Base-by-base conservation (phyloP, 2,329 filamentous ascomycete genomes). In the Aureobasidium leucospermi region DNA sequence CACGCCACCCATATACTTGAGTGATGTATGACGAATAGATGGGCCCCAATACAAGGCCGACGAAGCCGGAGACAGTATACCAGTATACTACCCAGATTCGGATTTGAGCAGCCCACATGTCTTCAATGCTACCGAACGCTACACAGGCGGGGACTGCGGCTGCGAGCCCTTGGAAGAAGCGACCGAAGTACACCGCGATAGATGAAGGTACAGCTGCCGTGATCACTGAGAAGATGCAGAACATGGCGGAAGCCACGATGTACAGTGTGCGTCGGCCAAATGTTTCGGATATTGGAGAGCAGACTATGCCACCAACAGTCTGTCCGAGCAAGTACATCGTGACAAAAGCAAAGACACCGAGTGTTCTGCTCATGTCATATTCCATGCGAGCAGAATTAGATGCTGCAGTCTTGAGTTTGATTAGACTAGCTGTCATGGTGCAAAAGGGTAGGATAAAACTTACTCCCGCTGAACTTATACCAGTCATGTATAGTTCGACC, bases 81-180 rank as follows among this genome's bases (percentile, higher is more conserved):
- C 70, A 65, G 59, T 74, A 76, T n/a, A 79, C 69, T n/a, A 75
- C 66, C 76, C 74, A 78, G n/a, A 79, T 69, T 23, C 77, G 67
- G 13, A 68, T 69, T 39, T 71, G 68, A 1, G 73, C 70, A 59
- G 76, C 74, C 67, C 74, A 79, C 67, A 80, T 73, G 60, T 80
- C 78, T 55, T 80, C 76, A 41, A 79, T 73, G 51, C 74, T 78
- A 3, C 78, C 78, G 0, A 75, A 74, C 7, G 76, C 74, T 3
- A 80, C 75, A 13, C 75, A 75, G 0, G 75, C 72, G 1, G 78
- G 77, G 3, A 79, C 73, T 1, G 78, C 76, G 2, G 77, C 77
- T 6, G 76, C 68, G 4, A 78, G 62, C 0, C 78, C 78, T 9
- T 74, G 73, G 10, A 76, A 42, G 42, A 78, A 71, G 6, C 78